phyloP scores from a whole-genome alignment of 2,329 filamentous ascomycete genomes.

The Zarea fungicola region DNA sequence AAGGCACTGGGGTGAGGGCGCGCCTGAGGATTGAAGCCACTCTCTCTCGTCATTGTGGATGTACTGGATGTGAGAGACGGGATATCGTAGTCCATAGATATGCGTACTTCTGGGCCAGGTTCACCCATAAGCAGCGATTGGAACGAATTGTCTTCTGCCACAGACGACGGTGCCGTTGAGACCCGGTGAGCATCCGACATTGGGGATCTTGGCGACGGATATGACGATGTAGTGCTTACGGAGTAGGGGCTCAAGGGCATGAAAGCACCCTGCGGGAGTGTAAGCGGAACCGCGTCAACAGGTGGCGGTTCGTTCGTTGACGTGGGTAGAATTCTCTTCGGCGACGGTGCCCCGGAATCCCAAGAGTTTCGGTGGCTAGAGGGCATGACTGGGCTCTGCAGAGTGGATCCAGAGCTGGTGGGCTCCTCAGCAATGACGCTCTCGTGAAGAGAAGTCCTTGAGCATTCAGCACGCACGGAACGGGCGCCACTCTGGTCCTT shows the following conservation, averaged over 20 bases:
- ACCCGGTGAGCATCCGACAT: constrained; percentile 67
- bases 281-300: constrained; percentile 5
- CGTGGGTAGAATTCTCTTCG: constrained; percentile 33
- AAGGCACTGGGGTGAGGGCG: constrained; percentile 44
- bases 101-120: constrained; percentile 64
- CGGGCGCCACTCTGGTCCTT: constrained; percentile 23
- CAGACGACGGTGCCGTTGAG: constrained; percentile 69
- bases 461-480: constrained; percentile 42
- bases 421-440: constrained; percentile 46
- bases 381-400: constrained; percentile 1
- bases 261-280: constrained; percentile 36
- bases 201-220: constrained; percentile 64
- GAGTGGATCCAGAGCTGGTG: constrained; percentile 23
- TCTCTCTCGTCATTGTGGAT: constrained; percentile 70
- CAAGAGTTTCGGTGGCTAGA: constrained; percentile 25
- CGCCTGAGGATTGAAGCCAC: constrained; percentile 41
- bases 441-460: constrained; percentile 46
- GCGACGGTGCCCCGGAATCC: constrained; percentile 41
- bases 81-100: constrained; percentile 65
- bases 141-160: constrained; percentile 65
- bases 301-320: constrained; percentile 1
- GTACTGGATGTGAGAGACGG: constrained; percentile 70
- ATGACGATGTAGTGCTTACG: constrained; percentile 58
- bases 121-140: constrained; percentile 69
- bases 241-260: constrained; percentile 61